These are phyloP conservation scores for Yarrowia deformans DNA, from an alignment of 805 yeast genomes.

Conservation along the genomic window DNA sequence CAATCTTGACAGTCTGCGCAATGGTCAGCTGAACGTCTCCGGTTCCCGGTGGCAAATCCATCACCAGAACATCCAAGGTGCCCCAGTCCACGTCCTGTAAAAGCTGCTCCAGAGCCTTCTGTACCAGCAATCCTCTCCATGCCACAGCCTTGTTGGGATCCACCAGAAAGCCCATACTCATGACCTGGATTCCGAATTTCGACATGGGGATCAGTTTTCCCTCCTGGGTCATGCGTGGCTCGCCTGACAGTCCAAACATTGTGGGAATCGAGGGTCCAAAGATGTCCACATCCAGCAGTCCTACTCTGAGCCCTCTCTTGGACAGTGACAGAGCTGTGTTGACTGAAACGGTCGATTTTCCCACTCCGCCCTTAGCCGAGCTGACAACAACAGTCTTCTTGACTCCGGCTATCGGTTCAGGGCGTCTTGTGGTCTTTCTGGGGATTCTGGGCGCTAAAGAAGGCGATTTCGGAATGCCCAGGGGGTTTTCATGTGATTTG, in stretches of 20 bases:
- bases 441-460: constrained; percentile 61
- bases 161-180: constrained; percentile 89
- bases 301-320: constrained; percentile 62
- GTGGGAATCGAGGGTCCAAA: constrained; percentile 87
- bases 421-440: constrained; percentile 52
- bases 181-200: constrained; percentile 78
- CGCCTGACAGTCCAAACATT: constrained; percentile 70
- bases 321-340: constrained; percentile 72
- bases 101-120: constrained; percentile 86
- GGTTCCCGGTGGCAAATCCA: constrained; percentile 92
- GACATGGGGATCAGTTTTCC: constrained; percentile 70
- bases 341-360: constrained; percentile 73
- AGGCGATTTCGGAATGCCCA: constrained; percentile 56
- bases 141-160: constrained; percentile 70
- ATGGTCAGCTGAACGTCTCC: constrained; percentile 86
- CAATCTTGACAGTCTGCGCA: constrained; percentile 77
- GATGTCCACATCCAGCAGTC: constrained; percentile 78
- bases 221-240: constrained; percentile 61
- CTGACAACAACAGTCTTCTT: constrained; percentile 68
- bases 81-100: constrained; percentile 83
- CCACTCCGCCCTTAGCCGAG: constrained; percentile 84
- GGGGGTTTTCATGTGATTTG: constrained; percentile 59
- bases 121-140: constrained; percentile 88
- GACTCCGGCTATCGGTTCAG: constrained; percentile 61
- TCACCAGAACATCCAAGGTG: constrained; percentile 67